These are phyloP conservation scores for Raphanus raphanistrum DNA, from an alignment of 345 rosid genomes.

Conservation along the genomic window DNA sequence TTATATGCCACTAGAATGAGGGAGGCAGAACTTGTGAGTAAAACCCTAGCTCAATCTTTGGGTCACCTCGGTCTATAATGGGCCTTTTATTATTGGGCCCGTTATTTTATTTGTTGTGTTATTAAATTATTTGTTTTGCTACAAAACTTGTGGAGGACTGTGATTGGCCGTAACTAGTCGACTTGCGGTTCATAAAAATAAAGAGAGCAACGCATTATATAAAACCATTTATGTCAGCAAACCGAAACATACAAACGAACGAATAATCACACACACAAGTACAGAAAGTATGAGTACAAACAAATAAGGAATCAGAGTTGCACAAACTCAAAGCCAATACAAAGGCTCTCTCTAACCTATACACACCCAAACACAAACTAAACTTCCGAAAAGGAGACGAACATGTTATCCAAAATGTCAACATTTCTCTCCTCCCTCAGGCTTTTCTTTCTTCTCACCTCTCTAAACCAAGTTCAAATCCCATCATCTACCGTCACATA, in stretches of 20 bases:
- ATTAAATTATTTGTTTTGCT: neutral
- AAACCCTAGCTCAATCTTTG: neutral
- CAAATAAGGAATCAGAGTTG: neutral
- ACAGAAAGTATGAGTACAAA: neutral
- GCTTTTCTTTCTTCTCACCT: neutral
- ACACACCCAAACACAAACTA: neutral
- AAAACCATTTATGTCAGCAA: neutral
- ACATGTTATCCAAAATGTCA: neutral
- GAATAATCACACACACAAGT: neutral
- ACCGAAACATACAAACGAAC: neutral
- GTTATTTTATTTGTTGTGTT: neutral
- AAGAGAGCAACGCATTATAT: neutral
- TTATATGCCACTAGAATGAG: slow-evolving; percentile 14
- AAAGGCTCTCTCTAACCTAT: neutral
- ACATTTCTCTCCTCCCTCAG: neutral
- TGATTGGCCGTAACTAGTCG: neutral
- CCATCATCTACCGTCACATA: no score
- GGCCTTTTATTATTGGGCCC: slow-evolving; percentile 14
- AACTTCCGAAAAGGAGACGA: neutral
- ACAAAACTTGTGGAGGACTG: neutral
- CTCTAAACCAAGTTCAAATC: neutral
- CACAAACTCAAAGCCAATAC: neutral
- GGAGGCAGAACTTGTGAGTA: neutral
- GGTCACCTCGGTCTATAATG: neutral
- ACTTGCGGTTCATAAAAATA: no score